These are phyloP conservation scores for Entelexis sorbosivorans DNA, from an alignment of 1,139 yeast species.

Conservation along the genomic window DNA sequence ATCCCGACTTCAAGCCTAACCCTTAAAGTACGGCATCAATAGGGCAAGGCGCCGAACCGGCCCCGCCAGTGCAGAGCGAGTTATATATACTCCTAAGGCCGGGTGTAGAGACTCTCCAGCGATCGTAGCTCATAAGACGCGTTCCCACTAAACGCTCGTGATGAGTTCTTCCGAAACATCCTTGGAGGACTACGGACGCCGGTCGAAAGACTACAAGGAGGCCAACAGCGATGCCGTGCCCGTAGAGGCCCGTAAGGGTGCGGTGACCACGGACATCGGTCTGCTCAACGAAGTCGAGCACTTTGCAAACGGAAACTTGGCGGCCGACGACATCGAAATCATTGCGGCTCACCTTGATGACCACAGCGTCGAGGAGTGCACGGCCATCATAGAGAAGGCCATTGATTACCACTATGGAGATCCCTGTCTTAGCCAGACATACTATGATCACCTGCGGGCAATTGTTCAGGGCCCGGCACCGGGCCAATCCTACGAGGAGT, in stretches of 20 bases:
- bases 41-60: neutral
- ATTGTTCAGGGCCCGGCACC: conserved; percentile 25
- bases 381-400: conserved; percentile 34
- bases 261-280: conserved; percentile 3
- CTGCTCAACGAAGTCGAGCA: conserved; percentile 10
- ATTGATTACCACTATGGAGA: conserved; percentile 38
- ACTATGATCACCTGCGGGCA: conserved; percentile 27
- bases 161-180: conserved; percentile 1
- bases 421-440: conserved; percentile 38
- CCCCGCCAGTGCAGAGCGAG: neutral
- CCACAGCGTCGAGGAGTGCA: conserved; percentile 29
- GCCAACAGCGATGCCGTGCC: neutral
- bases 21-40: neutral
- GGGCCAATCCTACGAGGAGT: conserved; percentile 18
- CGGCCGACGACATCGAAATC: conserved; percentile 20
- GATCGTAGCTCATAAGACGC: neutral
- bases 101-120: neutral
- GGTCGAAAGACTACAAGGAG: neutral
- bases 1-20: neutral
- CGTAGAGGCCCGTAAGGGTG: neutral
- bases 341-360: conserved; percentile 21
- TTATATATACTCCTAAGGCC: neutral
- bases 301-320: conserved; percentile 12
- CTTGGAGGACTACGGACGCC: neutral
- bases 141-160: neutral